Evolutionary conservation across 257 asterid genomes (phyloP).

Genomic region (Handroanthus guayacan): DNA sequence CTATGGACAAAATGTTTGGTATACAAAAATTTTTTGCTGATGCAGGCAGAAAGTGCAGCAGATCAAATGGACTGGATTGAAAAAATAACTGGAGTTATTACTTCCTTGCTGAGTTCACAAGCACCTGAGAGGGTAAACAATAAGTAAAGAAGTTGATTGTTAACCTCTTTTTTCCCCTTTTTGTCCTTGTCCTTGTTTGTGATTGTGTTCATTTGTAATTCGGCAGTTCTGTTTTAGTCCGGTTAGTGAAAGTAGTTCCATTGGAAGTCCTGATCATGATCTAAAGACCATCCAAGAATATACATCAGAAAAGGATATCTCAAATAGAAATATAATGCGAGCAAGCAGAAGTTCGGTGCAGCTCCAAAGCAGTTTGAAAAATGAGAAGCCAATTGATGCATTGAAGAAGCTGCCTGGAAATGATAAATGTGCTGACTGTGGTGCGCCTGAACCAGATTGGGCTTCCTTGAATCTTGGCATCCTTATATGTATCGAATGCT

Average conservation of each 20-base stretch:
- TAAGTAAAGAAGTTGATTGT: conserved; percentile 22
- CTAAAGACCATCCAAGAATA: conserved; percentile 47
- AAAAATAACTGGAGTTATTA: conserved; percentile 83
- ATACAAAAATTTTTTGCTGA: conserved; percentile 35
- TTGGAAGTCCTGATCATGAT: conserved; percentile 63
- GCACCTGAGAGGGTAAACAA: conserved; percentile 70
- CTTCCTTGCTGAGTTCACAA: conserved; percentile 76
- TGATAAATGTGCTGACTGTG: conserved; percentile 96
- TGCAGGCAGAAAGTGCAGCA: conserved; percentile 79
- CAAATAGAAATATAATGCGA: conserved; percentile 60
- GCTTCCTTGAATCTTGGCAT: conserved; percentile 92
- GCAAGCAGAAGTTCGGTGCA: conserved; percentile 68
- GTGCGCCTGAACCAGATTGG: conserved; percentile 96
- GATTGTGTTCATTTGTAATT: conserved; percentile 38
- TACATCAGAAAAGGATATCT: conserved; percentile 53
- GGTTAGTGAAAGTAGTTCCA: conserved; percentile 58
- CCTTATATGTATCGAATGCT: conserved; percentile 91
- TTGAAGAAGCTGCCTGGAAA: conserved; percentile 78
- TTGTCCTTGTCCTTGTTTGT: conserved; percentile 24
- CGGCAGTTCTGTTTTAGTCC: conserved; percentile 67
- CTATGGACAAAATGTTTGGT: conserved; percentile 14
- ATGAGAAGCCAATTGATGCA: conserved; percentile 69
- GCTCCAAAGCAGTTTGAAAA: conserved; percentile 48
- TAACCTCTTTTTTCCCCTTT: not conserved
- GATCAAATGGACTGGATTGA: conserved; percentile 93